Percentiles rank a stretch among this genome's conserved stretches.
These are phyloP conservation scores for Talaromyces sp. DNA, from an alignment of 2,329 filamentous ascomycete species.

Conservation along the genomic window DNA sequence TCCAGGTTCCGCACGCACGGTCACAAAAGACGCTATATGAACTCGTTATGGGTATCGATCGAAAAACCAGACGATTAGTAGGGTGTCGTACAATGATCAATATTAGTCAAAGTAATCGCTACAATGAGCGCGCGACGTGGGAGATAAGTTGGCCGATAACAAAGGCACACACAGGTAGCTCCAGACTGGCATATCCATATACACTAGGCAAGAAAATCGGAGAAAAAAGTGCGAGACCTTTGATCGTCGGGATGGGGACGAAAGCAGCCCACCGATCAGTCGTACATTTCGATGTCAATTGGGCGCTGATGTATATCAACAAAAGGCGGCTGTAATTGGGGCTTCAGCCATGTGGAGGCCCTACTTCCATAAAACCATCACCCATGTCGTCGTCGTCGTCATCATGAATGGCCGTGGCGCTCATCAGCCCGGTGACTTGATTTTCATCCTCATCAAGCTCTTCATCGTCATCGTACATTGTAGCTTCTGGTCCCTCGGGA, in stretches of 20 bases:
- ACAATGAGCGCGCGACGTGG: neutral
- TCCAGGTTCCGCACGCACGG: neutral
- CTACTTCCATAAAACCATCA: conserved; percentile 27
- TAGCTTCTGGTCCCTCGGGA: conserved; percentile 32
- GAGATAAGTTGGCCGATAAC: neutral
- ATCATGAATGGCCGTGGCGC: conserved; percentile 38
- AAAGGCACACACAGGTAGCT: neutral
- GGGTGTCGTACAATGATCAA: conserved; percentile 8
- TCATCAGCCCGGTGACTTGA: conserved; percentile 38
- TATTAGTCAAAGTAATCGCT: conserved; percentile 2
- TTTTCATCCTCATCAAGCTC: conserved; percentile 41
- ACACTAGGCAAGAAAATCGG: neutral
- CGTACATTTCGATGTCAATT: neutral
- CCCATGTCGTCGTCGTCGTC: conserved; percentile 32
- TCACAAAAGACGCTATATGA: conserved; percentile 9
- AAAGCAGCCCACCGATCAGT: neutral
- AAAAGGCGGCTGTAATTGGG: neutral
- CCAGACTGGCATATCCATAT: neutral
- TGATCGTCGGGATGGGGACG: neutral
- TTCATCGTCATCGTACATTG: conserved; percentile 43
- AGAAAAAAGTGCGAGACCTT: neutral
- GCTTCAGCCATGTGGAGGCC: conserved; percentile 27
- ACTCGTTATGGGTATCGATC: conserved; percentile 14
- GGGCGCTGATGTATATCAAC: neutral
- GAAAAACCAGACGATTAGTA: conserved; percentile 6